These are phyloP conservation scores for Geoglossum glabrum DNA, from an alignment of 495 filamentous ascomycete species.

Conservation along the genomic window DNA sequence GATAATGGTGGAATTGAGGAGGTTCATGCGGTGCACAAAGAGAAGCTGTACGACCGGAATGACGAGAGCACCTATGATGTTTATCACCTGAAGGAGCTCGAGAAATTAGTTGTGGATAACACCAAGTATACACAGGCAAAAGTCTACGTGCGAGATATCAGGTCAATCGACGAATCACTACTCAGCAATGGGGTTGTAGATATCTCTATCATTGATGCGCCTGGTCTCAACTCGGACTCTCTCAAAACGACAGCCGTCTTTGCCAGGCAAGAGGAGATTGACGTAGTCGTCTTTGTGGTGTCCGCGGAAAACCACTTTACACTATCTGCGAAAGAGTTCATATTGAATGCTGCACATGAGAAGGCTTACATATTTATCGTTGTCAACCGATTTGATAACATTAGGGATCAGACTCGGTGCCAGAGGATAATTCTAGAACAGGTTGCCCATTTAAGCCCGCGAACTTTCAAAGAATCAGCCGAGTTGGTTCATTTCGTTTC, in stretches of 20 bases:
- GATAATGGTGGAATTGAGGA: slow-evolving; percentile 85
- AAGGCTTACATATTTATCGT: slow-evolving; percentile 99
- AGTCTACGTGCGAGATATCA: slow-evolving; percentile 83
- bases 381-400: slow-evolving; percentile 90
- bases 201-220: slow-evolving; percentile 92
- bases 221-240: slow-evolving; percentile 85
- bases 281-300: slow-evolving; percentile 96
- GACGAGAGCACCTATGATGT: slow-evolving; percentile 90
- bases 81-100: slow-evolving; percentile 51
- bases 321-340: slow-evolving; percentile 87
- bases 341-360: slow-evolving; percentile 82
- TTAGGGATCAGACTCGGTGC: slow-evolving; percentile 69
- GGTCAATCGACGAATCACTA: slow-evolving; percentile 77
- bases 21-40: slow-evolving; percentile 81
- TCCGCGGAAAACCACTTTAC: slow-evolving; percentile 97
- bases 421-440: slow-evolving; percentile 86
- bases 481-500: slow-evolving; percentile 97
- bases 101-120: slow-evolving; percentile 78
- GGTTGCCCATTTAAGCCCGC: slow-evolving; percentile 62
- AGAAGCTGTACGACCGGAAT: slow-evolving; percentile 59
- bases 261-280: slow-evolving; percentile 92
- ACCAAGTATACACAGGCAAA: slow-evolving; percentile 83
- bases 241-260: slow-evolving; percentile 94
- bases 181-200: slow-evolving; percentile 96
- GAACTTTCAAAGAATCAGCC: slow-evolving; percentile 76